Evolutionary conservation across 768 basidiomycete genomes (phyloP), one percentile per base, ranked within the genome.

Genomic region (Sarcodon aspratus): DNA sequence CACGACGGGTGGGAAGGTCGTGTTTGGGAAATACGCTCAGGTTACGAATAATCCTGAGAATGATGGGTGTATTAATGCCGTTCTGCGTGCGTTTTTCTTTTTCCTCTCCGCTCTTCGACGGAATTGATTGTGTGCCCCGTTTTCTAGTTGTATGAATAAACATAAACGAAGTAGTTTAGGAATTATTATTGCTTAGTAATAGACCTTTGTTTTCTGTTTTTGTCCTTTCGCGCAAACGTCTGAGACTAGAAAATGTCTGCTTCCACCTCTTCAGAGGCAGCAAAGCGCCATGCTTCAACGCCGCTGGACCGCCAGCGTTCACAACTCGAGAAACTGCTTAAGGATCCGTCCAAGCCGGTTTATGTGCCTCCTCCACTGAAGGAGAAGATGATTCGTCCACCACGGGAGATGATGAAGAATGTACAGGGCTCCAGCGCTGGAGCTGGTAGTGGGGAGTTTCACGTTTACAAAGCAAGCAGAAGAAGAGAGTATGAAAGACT

Each of bases 371-470:
- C 75, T n/a, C 72, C 86, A 1, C 84, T 85, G 6, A 86, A 88
- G 63, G 85, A 88, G 53, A 93, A 89, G 69, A 73, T 72, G 0
- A 71, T 97, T 32, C 72, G 92, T 15, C 72, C 93, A 1, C 73
- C 94, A 8, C 74, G 89, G 45, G 96, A 92, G 63, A 92, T 92
- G 89, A 97, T 99, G 89, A 97, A 96, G 75, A 98, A 98, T 57
- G 95, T 99, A 7, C 94, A 97, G 65, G 96, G 96, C 0, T 94
- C 90, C 12, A 91, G 89, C 64, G 93, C 96, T 7, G 96, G 95
- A 42, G 96, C 96, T 13, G 96, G 96, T 46, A 91, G 88, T 49
- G 95, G 95, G 38, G 94, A 95, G 65, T 97, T 98, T 61, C 96
- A 99, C 62, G 96, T 99, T 0, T 99, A 98, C 71, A 98, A 98